Conservation (phyloP, 129 eudicot species). For the Centrapalus pauciflorus region DNA sequence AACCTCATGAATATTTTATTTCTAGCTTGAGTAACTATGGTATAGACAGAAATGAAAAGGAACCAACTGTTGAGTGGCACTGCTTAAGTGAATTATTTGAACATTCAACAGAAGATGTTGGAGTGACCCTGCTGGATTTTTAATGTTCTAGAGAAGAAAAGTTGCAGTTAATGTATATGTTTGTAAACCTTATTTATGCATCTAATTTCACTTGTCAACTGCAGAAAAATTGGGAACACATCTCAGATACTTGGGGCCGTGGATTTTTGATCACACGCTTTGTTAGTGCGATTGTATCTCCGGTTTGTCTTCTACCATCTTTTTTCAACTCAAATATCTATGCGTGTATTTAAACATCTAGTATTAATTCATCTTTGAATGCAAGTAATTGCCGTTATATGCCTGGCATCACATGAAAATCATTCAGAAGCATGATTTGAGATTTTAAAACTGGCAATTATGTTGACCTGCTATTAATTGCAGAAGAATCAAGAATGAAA, state of each 20-base stretch:
- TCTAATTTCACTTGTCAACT: not conserved
- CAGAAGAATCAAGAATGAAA: no score
- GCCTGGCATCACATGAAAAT: not conserved
- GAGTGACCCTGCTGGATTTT: no score
- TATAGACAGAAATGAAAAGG: not conserved
- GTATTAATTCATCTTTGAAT: no score
- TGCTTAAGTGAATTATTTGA: not conserved
- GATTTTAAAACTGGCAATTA: not conserved
- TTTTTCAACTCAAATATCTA: slow-evolving; percentile 2
- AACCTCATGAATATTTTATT: not conserved
- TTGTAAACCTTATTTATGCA: slow-evolving; percentile 5
- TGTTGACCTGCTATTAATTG: no score
- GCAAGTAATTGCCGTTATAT: not conserved
- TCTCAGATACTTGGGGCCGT: slow-evolving; percentile 39
- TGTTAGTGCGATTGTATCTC: slow-evolving; percentile 37
- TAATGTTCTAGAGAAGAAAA: no score
- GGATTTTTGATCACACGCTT: slow-evolving; percentile 42
- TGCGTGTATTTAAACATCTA: not conserved
- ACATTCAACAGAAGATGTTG: not conserved
- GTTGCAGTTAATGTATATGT: no score
- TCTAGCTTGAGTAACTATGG: not conserved
- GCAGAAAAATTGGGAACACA: slow-evolving; percentile 41
- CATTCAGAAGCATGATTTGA: not conserved
- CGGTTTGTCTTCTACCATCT: slow-evolving; percentile 20
- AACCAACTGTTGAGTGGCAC: not conserved